Evolutionary conservation across 768 basidiomycete species (phyloP).

Genomic region (Leccinum disarticulatum): DNA sequence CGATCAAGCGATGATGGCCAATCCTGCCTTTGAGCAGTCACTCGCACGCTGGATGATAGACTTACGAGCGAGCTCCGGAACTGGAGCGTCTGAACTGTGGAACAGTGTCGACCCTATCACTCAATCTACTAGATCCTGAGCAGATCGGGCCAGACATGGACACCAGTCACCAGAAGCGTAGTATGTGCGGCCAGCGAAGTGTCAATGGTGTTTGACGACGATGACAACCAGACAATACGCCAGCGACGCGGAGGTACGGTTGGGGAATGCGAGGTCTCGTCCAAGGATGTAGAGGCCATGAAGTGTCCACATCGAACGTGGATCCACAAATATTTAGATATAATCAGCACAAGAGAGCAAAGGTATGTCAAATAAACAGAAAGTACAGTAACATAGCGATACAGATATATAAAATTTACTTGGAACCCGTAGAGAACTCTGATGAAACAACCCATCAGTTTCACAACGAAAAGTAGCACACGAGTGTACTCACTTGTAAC

Average conservation of each 20-base stretch:
- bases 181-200: neutral
- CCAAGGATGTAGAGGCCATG: no score
- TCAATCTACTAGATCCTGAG: no score
- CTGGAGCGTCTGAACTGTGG: neutral
- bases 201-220: neutral
- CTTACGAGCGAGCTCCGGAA: neutral
- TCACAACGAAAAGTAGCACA: neutral
- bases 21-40: neutral
- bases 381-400: constrained; percentile 36
- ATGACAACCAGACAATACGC: neutral
- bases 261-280: no score
- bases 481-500: constrained; percentile 55
- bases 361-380: constrained; percentile 33
- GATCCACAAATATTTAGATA: neutral
- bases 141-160: neutral
- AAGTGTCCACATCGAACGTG: neutral
- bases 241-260: no score
- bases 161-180: neutral
- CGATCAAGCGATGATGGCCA: neutral
- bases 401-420: constrained; percentile 40
- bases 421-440: constrained; percentile 64
- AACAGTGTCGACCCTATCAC: neutral
- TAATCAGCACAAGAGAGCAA: neutral
- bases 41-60: neutral
- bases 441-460: constrained; percentile 14